Conservation (phyloP, 75 land plant genomes). For the Pinus albicaulis region DNA sequence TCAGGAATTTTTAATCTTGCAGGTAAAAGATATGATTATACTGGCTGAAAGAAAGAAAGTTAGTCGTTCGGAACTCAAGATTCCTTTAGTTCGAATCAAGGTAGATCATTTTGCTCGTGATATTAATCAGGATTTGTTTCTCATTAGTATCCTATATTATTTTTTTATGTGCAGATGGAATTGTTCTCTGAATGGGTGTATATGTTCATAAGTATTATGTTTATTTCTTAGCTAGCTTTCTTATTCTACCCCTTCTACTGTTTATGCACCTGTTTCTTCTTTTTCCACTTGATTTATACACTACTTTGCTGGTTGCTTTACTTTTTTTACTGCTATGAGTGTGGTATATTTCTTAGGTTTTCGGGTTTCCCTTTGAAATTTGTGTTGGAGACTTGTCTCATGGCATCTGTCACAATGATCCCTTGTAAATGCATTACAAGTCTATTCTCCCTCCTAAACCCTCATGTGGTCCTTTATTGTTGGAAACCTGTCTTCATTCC, state of each 20-base stretch:
- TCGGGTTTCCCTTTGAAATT: background rate
- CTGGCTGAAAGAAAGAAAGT: slow-evolving; percentile 38
- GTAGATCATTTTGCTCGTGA: slow-evolving; percentile 20
- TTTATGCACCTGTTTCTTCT: background rate
- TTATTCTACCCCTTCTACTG: too few species aligned
- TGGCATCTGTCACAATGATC: background rate
- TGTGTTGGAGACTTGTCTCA: background rate
- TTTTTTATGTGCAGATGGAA: background rate
- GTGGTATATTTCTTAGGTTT: background rate
- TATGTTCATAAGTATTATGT: too few species aligned
- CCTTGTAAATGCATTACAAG: background rate
- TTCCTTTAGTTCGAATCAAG: slow-evolving; percentile 91
- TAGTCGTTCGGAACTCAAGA: slow-evolving; percentile 59
- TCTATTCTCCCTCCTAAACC: background rate
- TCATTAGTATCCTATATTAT: background rate
- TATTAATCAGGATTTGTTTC: background rate
- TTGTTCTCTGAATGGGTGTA: background rate
- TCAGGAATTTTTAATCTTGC: background rate
- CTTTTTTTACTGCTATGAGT: background rate
- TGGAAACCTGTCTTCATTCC: too few species aligned
- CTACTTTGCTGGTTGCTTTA: background rate
- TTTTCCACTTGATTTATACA: background rate
- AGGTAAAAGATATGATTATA: slow-evolving; percentile 85
- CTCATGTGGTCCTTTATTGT: too few species aligned
- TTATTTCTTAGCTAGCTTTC: too few species aligned